Base-by-base conservation (phyloP, 2,329 filamentous ascomycete species). In the Colletotrichum scovillei region DNA sequence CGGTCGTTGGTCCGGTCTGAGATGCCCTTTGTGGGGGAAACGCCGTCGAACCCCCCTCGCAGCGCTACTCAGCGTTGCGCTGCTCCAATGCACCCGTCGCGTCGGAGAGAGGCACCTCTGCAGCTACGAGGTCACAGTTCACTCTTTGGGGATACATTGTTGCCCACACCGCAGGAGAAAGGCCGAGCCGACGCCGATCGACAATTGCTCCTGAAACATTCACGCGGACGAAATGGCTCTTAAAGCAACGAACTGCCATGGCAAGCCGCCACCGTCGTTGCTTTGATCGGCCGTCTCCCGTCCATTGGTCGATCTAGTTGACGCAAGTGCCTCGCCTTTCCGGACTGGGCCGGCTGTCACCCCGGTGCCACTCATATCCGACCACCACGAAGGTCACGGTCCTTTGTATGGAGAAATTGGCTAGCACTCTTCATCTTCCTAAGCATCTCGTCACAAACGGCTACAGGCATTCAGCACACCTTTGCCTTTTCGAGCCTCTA, bases 11-110 rank as follows among this genome's bases (percentile, higher is more conserved):
- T 38, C 77, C 72, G 58, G 65, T 74, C 76, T 77, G 76, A 76
- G 70, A 77, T 76, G 72, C 67, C 42, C 63, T 38, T 77, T 75
- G 78, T 79, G 79, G 79, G 80, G 80, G 77, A 65, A 26, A n/a
- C 30, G 26, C 78, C 42, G 76, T 77, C 75, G 77, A 76, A 76
- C 76, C 79, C 75, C 66, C 46, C 62, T 55, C 46, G 46, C 32
- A 63, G n/a, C 63, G 60, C 60, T 66, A 35, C 38, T 35, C 22
- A 53, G 28, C 63, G 60, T 46, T 66, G 52, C 38, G 52, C 22
- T 70, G 38, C 38, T 42, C 38, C 68, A 65, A 46, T 60, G 63
- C 55, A 26, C 16, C 19, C 22, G 49, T 38, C 46, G 55, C 22
- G 49, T 38, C 46, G 55, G 46, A 52, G 32, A 74, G 26, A 67